A percentile compares a stretch with the other conserved stretches of the same genome.
These are phyloP conservation scores for Coemansia sp. DNA, from an alignment of 192 early-diverging fungal species.

Conservation along the genomic window DNA sequence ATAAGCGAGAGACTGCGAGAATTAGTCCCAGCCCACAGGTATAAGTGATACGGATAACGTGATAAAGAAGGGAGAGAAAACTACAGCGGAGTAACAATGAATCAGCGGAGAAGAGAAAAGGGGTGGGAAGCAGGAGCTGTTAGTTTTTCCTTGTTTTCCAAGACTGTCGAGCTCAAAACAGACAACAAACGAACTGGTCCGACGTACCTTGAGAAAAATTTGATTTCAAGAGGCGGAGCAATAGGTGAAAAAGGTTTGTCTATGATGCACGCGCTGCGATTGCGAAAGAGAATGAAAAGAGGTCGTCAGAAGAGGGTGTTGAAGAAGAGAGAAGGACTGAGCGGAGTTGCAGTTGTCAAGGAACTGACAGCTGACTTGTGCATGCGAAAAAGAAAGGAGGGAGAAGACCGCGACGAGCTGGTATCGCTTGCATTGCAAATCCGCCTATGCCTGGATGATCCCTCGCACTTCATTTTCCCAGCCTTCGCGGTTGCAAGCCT, in stretches of 20 bases:
- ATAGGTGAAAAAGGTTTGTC: background rate
- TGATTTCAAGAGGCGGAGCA: conserved; percentile 5
- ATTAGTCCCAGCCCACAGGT: conserved; percentile 7
- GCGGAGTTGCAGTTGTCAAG: conserved; percentile 10
- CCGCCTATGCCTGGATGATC: conserved; percentile 2
- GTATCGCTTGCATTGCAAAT: background rate
- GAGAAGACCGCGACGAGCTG: background rate
- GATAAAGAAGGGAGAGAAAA: conserved; percentile 4
- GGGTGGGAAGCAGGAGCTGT: background rate
- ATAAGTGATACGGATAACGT: conserved; percentile 18
- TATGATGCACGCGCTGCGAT: background rate
- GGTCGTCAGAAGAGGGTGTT: background rate
- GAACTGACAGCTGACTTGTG: background rate
- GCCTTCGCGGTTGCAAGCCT: background rate
- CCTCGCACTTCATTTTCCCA: background rate
- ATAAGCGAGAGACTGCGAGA: background rate
- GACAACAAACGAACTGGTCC: conserved; percentile 10
- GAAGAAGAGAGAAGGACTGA: background rate
- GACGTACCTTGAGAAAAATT: conserved; percentile 6
- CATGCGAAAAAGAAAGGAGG: background rate
- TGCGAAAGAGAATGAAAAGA: background rate
- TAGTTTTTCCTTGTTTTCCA: conserved; percentile 2
- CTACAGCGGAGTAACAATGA: conserved; percentile 11
- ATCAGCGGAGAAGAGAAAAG: conserved; percentile 1
- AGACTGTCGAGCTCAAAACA: conserved; percentile 8